Percentiles rank a stretch among this genome's conserved stretches.
Conservation (phyloP, 192 early-diverging fungal species). For the Geranomyces variabilis region DNA sequence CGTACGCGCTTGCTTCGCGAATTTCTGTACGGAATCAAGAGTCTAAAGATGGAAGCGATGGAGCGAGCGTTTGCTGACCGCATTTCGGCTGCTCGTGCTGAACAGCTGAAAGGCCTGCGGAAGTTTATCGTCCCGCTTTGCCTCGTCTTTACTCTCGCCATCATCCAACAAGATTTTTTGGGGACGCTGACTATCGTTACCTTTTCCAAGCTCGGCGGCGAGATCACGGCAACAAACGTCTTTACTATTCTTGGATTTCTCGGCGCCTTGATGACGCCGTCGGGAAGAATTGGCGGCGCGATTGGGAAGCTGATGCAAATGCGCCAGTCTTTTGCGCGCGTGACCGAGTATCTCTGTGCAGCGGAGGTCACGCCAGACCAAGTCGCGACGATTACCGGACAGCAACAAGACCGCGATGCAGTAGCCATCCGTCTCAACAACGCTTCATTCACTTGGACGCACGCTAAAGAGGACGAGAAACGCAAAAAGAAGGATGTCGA, state of each 20-base stretch:
- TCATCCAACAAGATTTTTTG: slow-evolving; percentile 3
- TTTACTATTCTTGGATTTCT: slow-evolving; percentile 15
- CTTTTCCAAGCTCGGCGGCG: slow-evolving; percentile 5
- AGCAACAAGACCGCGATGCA: neutral
- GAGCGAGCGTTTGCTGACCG: neutral
- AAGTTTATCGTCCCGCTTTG: neutral
- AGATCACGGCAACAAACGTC: slow-evolving; percentile 4
- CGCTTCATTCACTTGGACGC: slow-evolving; percentile 8
- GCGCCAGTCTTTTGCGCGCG: neutral
- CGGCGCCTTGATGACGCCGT: neutral
- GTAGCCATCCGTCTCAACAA: neutral
- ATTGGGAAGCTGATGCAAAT: neutral
- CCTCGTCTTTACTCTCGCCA: neutral
- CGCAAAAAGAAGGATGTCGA: neutral
- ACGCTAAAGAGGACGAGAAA: neutral
- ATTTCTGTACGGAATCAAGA: slow-evolving; percentile 35
- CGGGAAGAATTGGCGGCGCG: neutral
- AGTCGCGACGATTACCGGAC: neutral
- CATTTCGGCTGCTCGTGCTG: neutral
- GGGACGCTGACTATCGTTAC: neutral
- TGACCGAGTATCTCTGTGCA: neutral
- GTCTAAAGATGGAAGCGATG: slow-evolving; percentile 8
- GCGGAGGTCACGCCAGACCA: neutral
- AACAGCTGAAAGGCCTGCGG: neutral
- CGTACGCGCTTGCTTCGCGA: slow-evolving; percentile 35